phyloP scores from a whole-genome alignment of 768 basidiomycete species.

The Lentinula detonsa region DNA sequence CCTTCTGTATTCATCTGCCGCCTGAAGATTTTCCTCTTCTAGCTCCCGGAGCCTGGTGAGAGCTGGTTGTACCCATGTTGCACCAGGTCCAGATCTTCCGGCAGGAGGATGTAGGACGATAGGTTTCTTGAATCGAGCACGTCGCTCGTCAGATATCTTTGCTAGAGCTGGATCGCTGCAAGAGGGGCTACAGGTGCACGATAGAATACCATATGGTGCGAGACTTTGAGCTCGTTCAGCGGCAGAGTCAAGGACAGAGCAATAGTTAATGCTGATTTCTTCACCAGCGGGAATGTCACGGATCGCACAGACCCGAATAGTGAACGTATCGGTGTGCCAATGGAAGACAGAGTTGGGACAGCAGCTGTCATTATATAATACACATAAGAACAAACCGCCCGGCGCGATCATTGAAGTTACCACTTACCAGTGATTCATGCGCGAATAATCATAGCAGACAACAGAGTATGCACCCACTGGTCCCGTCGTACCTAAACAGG shows the following conservation, averaged over 20 bases:
- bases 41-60: not conserved
- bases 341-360: constrained; percentile 14
- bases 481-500: not conserved
- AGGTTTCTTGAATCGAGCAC: constrained; percentile 8
- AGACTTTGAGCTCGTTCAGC: constrained; percentile 20
- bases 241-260: constrained; percentile 11
- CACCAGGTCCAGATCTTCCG: not conserved
- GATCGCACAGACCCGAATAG: constrained; percentile 19
- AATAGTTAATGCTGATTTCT: constrained; percentile 25
- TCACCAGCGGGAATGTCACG: constrained; percentile 23
- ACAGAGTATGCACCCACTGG: constrained; percentile 8
- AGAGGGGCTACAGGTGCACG: constrained; percentile 11
- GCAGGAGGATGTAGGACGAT: too few relatives aligned
- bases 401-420: not conserved
- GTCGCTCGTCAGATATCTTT: constrained; percentile 16
- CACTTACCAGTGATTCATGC: constrained; percentile 16
- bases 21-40: not conserved
- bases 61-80: not conserved
- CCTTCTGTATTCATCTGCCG: not conserved
- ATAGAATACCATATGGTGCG: constrained; percentile 20
- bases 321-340: constrained; percentile 25
- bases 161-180: constrained; percentile 16
- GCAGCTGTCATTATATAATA: constrained; percentile 12
- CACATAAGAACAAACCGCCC: too few relatives aligned
- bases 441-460: constrained; percentile 15